Base-by-base conservation (phyloP, 1,284 basidiomycete species). In the Hymenochaete sp. region DNA sequence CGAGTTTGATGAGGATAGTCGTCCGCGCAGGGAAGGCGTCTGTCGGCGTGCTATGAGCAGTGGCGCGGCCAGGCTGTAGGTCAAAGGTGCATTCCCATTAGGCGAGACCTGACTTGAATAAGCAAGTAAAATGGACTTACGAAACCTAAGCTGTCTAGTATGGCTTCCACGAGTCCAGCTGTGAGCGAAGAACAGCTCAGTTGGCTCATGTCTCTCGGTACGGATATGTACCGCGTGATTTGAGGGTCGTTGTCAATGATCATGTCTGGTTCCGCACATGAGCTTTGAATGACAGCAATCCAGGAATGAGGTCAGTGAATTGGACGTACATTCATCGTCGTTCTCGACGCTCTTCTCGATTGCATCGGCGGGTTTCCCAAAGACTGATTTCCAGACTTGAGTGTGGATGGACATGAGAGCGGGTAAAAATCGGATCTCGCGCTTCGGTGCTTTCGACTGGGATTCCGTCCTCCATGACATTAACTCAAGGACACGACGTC, bases 321-420 rank as follows among this genome's bases (percentile, higher is more conserved):
- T 31, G 28, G 9, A 67, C 83, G 50, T 55, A 88, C 92, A 98
- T 70, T 98, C 95, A 60, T 98, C 93, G 24, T 85, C 80, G 45
- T 93, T 89, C 62, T 97, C 93, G 0, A 97, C 92, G 56, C 89
- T 93, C 65, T 91, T 85, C 65, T 98, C 93, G 39, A 98, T 79
- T 1, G 85, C 90, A 59, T 98, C 96, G 10, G 96, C 96, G 3
- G 89, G 72, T 60, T 84, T 87, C 2, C 92, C 93, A 59, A 97
- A 98, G 11, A 93, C 84, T 21, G 92, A 85, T 52, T 84, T 82
- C 85, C 95, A 98, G 19, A 98, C 81, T 53, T 93, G 86, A 0
- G 89, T 92, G 57, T 96, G 91, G 42, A 97, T 81, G 56, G 82
- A 82, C 78, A 93, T 90, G 42, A 97, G 73, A 1, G 87, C 84